Conservation (phyloP, 2,329 filamentous ascomycete genomes). For the Colletotrichum tropicicola region DNA sequence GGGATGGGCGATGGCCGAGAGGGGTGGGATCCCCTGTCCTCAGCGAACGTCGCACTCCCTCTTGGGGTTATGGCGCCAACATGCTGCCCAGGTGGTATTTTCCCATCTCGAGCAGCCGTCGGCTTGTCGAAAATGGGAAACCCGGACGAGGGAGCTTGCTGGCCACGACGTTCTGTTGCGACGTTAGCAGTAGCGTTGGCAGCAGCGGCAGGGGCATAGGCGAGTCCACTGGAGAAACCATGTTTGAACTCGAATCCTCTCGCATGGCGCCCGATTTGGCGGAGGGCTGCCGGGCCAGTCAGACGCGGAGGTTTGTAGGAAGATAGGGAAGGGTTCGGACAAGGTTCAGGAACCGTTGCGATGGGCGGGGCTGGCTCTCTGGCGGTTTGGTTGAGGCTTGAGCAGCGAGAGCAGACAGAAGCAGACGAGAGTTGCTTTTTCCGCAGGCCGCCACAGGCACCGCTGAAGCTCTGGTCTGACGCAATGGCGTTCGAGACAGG, state of each 20-base stretch:
- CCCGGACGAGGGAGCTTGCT: conserved; percentile 4
- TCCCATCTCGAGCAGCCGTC: neutral
- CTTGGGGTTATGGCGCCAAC: conserved; percentile 14
- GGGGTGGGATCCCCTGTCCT: conserved; percentile 4
- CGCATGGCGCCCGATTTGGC: conserved; percentile 11
- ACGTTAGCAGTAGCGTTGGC: conserved; percentile 1
- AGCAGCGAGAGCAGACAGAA: too few relatives aligned
- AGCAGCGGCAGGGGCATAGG: neutral
- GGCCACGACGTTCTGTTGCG: conserved; percentile 10
- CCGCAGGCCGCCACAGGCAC: neutral
- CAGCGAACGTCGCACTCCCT: conserved; percentile 11
- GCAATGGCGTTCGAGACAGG: conserved; percentile 5
- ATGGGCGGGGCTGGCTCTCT: conserved; percentile 19
- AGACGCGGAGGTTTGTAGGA: neutral
- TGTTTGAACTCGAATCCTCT: neutral
- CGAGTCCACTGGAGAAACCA: conserved; percentile 17
- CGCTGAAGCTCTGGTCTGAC: conserved; percentile 13
- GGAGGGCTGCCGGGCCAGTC: conserved; percentile 7
- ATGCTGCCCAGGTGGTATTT: neutral
- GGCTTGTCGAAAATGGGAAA: conserved; percentile 24
- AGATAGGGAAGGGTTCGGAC: conserved; percentile 18
- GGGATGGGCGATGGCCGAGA: neutral
- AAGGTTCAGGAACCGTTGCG: conserved; percentile 23
- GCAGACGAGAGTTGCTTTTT: too few relatives aligned
- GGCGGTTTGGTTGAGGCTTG: neutral